Percentiles rank a stretch among this genome's conserved stretches.
Conservation (phyloP, 78 protist genomes). For the Dictyostelium purpureum region DNA sequence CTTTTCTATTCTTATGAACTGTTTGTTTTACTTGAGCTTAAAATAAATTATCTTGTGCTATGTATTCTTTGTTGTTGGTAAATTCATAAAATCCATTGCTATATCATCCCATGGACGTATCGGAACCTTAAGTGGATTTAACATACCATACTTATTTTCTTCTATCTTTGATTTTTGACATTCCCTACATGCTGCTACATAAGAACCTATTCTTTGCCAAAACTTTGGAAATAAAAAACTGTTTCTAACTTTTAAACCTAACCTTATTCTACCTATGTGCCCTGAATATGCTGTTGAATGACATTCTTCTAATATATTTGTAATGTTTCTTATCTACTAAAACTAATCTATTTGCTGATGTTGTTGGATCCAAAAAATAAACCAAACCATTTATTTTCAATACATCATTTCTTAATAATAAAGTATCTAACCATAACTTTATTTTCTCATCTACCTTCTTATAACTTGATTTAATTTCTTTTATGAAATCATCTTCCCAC, state of each 20-base stretch:
- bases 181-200: neutral
- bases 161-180: neutral
- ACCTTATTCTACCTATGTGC: neutral
- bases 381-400: neutral
- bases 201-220: neutral
- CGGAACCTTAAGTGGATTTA: slow-evolving; percentile 4
- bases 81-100: slow-evolving; percentile 11
- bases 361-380: neutral
- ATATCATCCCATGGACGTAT: slow-evolving; percentile 9
- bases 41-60: too few relatives aligned
- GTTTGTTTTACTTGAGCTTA: too few relatives aligned
- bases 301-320: neutral
- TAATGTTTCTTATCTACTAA: neutral
- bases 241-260: neutral
- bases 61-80: neutral
- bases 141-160: neutral
- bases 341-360: neutral
- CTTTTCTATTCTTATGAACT: too few relatives aligned
- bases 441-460: neutral
- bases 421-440: neutral
- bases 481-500: neutral
- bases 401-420: neutral
- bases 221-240: neutral
- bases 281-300: neutral
- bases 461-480: neutral